A percentile compares a stretch with the other conserved stretches of the same genome.
Conservation (phyloP, 768 basidiomycete species). For the Boletus edulis region DNA sequence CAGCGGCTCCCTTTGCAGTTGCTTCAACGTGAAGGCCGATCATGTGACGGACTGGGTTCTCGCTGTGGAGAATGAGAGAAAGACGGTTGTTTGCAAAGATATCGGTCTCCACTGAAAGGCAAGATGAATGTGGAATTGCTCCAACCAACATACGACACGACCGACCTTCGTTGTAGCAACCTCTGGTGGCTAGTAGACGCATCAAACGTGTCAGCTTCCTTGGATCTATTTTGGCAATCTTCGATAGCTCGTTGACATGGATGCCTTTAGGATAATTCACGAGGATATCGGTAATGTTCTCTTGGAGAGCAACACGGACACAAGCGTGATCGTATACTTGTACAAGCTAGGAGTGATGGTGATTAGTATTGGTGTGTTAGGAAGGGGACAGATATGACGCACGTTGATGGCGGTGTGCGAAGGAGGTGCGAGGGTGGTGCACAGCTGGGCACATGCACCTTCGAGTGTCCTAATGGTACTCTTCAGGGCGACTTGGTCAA, state of each 20-base stretch:
- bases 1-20: constrained; percentile 13
- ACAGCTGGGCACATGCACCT: constrained; percentile 37
- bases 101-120: constrained; percentile 25
- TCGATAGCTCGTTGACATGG: constrained; percentile 29
- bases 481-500: constrained; percentile 23
- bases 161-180: constrained; percentile 34
- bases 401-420: constrained; percentile 33
- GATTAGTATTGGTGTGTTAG: background rate
- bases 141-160: background rate
- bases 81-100: constrained; percentile 36
- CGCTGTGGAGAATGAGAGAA: constrained; percentile 26
- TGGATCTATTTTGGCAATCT: constrained; percentile 17
- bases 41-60: constrained; percentile 23
- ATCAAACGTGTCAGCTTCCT: constrained; percentile 31
- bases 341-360: constrained; percentile 15
- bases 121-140: background rate
- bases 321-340: constrained; percentile 30
- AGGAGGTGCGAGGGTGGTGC: constrained; percentile 35
- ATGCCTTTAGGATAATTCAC: constrained; percentile 28
- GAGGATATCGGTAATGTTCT: constrained; percentile 30
- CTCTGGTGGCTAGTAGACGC: constrained; percentile 29
- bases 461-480: constrained; percentile 28
- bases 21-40: constrained; percentile 18
- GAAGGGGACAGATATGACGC: background rate
- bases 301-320: constrained; percentile 25